Base-by-base conservation (phyloP, 1,139 yeast species). In the Yamadazyma diddensiae region DNA sequence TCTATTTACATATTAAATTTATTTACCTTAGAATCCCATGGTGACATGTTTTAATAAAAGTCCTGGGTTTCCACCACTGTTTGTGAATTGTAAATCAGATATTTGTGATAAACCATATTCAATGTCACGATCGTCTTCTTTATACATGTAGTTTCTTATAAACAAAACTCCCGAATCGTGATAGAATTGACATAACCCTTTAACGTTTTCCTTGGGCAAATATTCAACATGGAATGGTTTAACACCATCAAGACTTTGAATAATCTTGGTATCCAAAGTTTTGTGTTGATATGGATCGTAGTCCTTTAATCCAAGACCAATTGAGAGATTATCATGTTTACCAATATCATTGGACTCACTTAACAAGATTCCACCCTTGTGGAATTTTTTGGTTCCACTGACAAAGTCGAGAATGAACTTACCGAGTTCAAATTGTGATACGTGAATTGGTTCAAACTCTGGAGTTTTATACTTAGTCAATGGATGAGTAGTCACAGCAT, bases 11-110 rank as follows among this genome's bases (percentile, higher is more conserved):
- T 8, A n/a, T 21, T 6, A n/a, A 9, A 12, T 16, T 15, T 27
- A 26, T 22, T 26, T 21, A 21, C 22, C 8, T 33, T 46, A 54
- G 39, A 46, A 57, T 28, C 55, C 47, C 39, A 63, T 49, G 33
- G 56, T 53, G 15, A 58, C 50, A 30, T 63, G 56, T 49, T 67
- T 79, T 39, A 82, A 56, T 41, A 85, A 58, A 43, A 74, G 77
- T 36, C 83, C 73, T 24, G 95, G 90, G 56, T 84, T 86, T 46
- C 96, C 96, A 44, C 82, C 78, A 30, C 95, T 90, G 42, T 83
- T 72, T 21, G 80, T 52, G 42, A 77, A 73, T 50, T 79, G 77
- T 50, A 77, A 76, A 46, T 79, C 76, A 24, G 59, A 57, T 18
- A 59, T 39, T 31, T 49, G 57, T 33, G 63, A 65, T 35, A 61